These are phyloP conservation scores for Sclerospora graminicola DNA, from an alignment of 352 stramenopile genomes.

Conservation along the genomic window DNA sequence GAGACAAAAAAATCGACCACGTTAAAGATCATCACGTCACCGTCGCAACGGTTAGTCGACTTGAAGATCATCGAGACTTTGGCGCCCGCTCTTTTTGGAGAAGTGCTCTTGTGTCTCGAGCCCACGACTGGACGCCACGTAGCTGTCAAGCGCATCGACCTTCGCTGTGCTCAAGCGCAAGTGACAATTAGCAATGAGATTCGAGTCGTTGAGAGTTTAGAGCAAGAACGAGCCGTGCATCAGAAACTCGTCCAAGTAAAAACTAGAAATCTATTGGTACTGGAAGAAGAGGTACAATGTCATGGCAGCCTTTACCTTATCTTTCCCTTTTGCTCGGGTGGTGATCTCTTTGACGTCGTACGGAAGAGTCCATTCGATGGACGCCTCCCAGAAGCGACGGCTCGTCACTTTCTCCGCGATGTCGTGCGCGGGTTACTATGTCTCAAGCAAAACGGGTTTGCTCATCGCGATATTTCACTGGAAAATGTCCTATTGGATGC, in stretches of 20 bases:
- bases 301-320: conserved; percentile 33
- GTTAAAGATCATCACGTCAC: conserved; percentile 14
- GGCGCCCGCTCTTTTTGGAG: conserved; percentile 42
- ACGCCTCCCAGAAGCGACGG: conserved; percentile 21
- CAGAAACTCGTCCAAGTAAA: conserved; percentile 19
- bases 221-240: conserved; percentile 40
- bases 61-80: conserved; percentile 31
- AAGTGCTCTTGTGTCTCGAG: conserved; percentile 45
- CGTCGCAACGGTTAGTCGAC: conserved; percentile 22
- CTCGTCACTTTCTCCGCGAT: conserved; percentile 29
- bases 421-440: conserved; percentile 22
- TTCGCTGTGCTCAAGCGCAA: conserved; percentile 22
- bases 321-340: conserved; percentile 40
- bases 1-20: conserved; percentile 7
- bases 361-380: conserved; percentile 24
- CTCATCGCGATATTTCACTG: conserved; percentile 50
- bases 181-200: conserved; percentile 27
- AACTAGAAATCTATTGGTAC: conserved; percentile 31
- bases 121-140: conserved; percentile 24
- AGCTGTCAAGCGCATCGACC: conserved; percentile 42
- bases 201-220: conserved; percentile 37
- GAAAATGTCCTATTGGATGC: conserved; percentile 20
- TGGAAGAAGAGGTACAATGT: conserved; percentile 36
- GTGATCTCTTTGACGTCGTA: conserved; percentile 47
- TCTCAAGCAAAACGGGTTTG: conserved; percentile 36